Conservation (phyloP, 2,329 filamentous ascomycete species). For the Periconia sp. region DNA sequence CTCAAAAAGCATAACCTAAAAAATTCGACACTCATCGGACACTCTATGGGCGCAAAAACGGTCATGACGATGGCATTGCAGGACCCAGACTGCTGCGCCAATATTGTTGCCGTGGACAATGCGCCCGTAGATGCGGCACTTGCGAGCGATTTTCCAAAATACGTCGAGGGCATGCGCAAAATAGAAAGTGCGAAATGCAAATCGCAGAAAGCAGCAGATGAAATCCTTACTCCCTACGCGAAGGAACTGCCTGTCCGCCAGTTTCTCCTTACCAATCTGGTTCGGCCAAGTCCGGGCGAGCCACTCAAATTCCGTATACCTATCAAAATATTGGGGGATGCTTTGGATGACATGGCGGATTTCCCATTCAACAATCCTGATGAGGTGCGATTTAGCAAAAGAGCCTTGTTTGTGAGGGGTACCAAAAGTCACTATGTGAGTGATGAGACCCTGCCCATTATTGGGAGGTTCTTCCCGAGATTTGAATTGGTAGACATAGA, state of each 20-base stretch:
- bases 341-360: constrained; percentile 76
- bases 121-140: constrained; percentile 81
- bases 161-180: constrained; percentile 80
- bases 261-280: constrained; percentile 86
- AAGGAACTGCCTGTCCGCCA: constrained; percentile 76
- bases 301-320: constrained; percentile 78
- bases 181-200: constrained; percentile 71
- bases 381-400: constrained; percentile 70
- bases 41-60: constrained; percentile 96
- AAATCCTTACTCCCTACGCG: constrained; percentile 75
- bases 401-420: constrained; percentile 77
- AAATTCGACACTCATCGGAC: constrained; percentile 78
- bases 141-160: constrained; percentile 72
- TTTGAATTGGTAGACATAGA: constrained; percentile 76
- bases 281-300: constrained; percentile 56
- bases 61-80: constrained; percentile 84
- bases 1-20: constrained; percentile 70
- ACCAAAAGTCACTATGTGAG: constrained; percentile 77
- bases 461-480: constrained; percentile 79
- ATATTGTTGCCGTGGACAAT: constrained; percentile 86
- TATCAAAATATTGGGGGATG: constrained; percentile 66
- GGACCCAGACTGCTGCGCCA: constrained; percentile 66
- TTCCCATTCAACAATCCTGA: constrained; percentile 82
- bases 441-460: constrained; percentile 76
- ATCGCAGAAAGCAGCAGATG: constrained; percentile 76